Percentiles rank a stretch among this genome's conserved stretches.
Evolutionary conservation across 2,329 filamentous ascomycete species (phyloP).

Genomic region (Cercospora beticola): DNA sequence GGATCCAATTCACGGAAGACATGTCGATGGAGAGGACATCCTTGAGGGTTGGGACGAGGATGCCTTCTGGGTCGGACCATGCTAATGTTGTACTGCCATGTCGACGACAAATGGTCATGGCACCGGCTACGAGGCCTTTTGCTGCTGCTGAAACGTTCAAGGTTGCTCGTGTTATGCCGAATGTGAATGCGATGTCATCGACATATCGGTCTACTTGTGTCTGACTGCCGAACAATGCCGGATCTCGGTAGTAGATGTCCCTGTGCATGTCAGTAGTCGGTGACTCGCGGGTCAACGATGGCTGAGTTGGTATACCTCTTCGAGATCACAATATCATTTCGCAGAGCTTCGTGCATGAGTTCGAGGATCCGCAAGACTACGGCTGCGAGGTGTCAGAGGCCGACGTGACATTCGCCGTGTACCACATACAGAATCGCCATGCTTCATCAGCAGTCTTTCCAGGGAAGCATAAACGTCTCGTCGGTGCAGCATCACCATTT

Average conservation of each 20-base stretch:
- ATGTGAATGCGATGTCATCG: slow-evolving; percentile 70
- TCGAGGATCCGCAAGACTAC: slow-evolving; percentile 57
- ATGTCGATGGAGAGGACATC: slow-evolving; percentile 55
- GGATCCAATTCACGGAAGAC: slow-evolving; percentile 58
- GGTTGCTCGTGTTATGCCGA: slow-evolving; percentile 61
- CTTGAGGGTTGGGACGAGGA: slow-evolving; percentile 58
- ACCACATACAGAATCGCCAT: slow-evolving; percentile 55
- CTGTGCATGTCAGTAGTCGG: slow-evolving; percentile 45
- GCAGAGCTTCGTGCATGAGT: slow-evolving; percentile 55
- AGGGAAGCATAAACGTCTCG: slow-evolving; percentile 49
- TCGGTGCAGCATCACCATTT: slow-evolving; percentile 14
- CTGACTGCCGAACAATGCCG: slow-evolving; percentile 69
- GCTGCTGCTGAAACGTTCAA: slow-evolving; percentile 73
- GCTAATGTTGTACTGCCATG: slow-evolving; percentile 48
- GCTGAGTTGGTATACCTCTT: slow-evolving; percentile 51
- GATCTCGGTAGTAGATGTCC: slow-evolving; percentile 77
- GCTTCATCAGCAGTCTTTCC: slow-evolving; percentile 57
- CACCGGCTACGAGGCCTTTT: slow-evolving; percentile 69
- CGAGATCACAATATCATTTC: slow-evolving; percentile 51
- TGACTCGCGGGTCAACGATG: not conserved
- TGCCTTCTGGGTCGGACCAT: slow-evolving; percentile 52
- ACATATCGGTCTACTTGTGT: slow-evolving; percentile 68
- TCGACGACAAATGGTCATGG: slow-evolving; percentile 49
- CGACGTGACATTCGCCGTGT: not conserved
- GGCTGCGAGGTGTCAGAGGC: slow-evolving; percentile 40